Evolutionary conservation across 495 filamentous ascomycete species (phyloP).

Genomic region (Penicillium simplicissimum): DNA sequence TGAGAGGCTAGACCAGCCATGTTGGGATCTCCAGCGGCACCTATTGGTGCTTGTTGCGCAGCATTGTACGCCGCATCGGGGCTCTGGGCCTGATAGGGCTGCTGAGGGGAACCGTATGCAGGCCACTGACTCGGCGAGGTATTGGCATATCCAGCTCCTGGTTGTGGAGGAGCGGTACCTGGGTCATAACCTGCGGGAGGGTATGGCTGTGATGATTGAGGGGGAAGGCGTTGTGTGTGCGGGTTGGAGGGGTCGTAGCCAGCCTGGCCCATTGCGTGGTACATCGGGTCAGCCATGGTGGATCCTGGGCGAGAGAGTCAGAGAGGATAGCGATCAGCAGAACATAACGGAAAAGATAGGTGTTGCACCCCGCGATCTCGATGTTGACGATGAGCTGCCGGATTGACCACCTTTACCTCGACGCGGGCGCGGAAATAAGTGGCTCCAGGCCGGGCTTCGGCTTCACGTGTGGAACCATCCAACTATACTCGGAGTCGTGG

Average conservation of each 20-base stretch:
- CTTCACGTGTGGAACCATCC: constrained; percentile 23
- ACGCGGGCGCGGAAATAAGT: constrained; percentile 36
- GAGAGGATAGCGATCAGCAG: constrained; percentile 10
- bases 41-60: constrained; percentile 35
- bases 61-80: constrained; percentile 38
- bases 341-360: constrained; percentile 19
- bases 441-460: constrained; percentile 22
- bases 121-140: constrained; percentile 43
- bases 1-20: constrained; percentile 73
- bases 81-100: constrained; percentile 27
- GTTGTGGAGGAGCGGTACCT: constrained; percentile 62
- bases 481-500: background rate
- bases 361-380: constrained; percentile 26
- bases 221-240: constrained; percentile 59
- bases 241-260: constrained; percentile 67
- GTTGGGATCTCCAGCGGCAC: constrained; percentile 36
- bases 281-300: constrained; percentile 77
- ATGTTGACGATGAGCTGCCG: constrained; percentile 32
- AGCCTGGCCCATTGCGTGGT: constrained; percentile 68
- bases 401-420: constrained; percentile 43
- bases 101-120: constrained; percentile 45
- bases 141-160: constrained; percentile 49
- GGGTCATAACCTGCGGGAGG: constrained; percentile 42
- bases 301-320: constrained; percentile 24
- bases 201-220: constrained; percentile 37